Evolutionary conservation across 768 basidiomycete species (phyloP), one percentile per base, ranked within the genome.

Genomic region (Leccinum arenicola): DNA sequence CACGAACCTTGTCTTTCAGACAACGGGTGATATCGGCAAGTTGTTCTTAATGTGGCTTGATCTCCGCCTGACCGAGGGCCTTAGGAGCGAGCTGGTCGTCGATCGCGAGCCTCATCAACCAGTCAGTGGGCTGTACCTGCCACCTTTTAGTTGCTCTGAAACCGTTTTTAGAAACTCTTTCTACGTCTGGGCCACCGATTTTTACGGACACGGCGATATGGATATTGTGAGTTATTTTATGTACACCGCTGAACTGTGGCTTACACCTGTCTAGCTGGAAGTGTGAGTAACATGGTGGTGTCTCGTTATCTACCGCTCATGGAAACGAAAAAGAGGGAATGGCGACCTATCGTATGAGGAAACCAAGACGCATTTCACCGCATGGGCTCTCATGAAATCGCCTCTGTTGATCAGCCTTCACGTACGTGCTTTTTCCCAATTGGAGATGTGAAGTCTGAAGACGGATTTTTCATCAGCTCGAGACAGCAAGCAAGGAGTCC

Each of bases 311-410:
- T 25, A 33, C 12, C 11, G 4, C 52, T 56, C 38, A 56, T 43
- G 43, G 25, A 23, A 4, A 52, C 17, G 35, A 7, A 21, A 45
- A 65, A 87, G 85, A 25, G 87, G 87, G 21, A 88, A 88, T 58
- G 86, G 84, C 14, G 73, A 80, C 33, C 73, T 88, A 49, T 81
- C 82, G 0, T 80, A 77, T 65, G 85, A 88, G 14, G 87, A 89
- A 71, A 72, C 80, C 25, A 88, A 88, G 68, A 78, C 85, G 3
- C 87, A 89, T 67, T 89, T 88, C 67, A 88, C 86, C 0, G 85
- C 84, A 0, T 88, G 87, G 87, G 85, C 85, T 36, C 70, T 89
- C 31, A 80, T 87, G 82, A 88, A 87, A 66, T 84, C 84, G 0
- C 87, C 87, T 3, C 77, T 88, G 14, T 74, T 88, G 53, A 83